Evolutionary conservation across 2,329 filamentous ascomycete genomes (phyloP).

Genomic region (Trichoderma guizhouense): DNA sequence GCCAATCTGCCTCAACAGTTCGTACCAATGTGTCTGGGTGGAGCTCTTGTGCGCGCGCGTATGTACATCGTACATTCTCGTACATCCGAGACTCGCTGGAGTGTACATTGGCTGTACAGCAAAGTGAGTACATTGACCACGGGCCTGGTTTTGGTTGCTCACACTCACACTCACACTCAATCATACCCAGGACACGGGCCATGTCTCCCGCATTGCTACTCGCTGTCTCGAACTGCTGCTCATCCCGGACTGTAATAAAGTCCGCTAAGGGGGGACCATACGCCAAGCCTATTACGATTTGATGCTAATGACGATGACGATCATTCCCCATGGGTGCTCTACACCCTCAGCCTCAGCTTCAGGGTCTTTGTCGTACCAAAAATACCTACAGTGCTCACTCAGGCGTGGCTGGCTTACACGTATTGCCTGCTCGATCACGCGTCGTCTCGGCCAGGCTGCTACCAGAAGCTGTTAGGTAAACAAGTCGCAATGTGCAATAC

Average conservation of each 20-base stretch:
- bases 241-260: not conserved
- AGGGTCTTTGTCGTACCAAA: constrained; percentile 6
- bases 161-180: not conserved
- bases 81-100: not conserved
- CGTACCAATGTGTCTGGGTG: constrained; percentile 11
- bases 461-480: not conserved
- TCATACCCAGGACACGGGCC: not conserved
- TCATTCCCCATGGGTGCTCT: constrained; percentile 5
- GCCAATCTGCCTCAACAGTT: constrained; percentile 14
- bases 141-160: not conserved
- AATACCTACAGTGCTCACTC: not conserved
- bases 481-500: not conserved
- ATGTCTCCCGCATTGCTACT: not conserved
- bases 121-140: not conserved
- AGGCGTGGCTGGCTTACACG: not conserved
- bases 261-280: not conserved
- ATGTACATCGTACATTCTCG: not conserved
- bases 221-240: not conserved
- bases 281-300: not conserved
- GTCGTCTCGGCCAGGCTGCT: not conserved
- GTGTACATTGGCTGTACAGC: not conserved
- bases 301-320: constrained; percentile 1
- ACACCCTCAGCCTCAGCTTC: constrained; percentile 10
- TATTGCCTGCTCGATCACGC: not conserved
- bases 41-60: constrained; percentile 5